Base-by-base conservation (phyloP, 1,284 basidiomycete species). In the Melampsora abietis-canadensis region DNA sequence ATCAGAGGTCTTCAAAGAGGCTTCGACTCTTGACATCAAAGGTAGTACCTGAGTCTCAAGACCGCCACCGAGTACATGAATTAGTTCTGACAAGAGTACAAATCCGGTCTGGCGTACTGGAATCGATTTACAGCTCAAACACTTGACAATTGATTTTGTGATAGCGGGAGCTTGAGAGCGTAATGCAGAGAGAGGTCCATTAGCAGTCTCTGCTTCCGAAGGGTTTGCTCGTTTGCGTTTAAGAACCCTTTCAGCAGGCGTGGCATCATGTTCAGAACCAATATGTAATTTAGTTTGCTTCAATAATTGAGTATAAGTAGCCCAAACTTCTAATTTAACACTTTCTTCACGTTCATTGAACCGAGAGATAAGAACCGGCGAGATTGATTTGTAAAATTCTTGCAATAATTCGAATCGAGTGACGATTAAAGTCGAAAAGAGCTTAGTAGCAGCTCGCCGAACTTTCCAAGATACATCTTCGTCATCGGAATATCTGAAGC, bases 391-490 rank as follows among this genome's bases (percentile, higher is more conserved):
- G 84, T 92, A 95, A 66, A 96, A 86, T 1, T 88, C 85, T 4
- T 85, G 83, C 4, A 97, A 85, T 2, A 94, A 85, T 80, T 96
- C 95, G 0, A 92, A 90, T 14, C 93, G 90, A 4, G 94, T 95
- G 17, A 87, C 87, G 77, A 98, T 89, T 64, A 96, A 85, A 1
- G 91, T 90, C 15, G 88, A 85, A 15, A 98, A 85, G 1, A 98
- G 85, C 81, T 97, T 97, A 30, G 93, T 93, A 4, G 96, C 90
- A 4, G 92, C 90, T 68, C 95, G 88, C 76, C 96, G 89, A 76
- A 97, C 93, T 83, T 97, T 98, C 87, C 97, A 98, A 0, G 94
- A 97, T n/a, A 92, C 90, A 81, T 98, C 96, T 81, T 98, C 96
- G 78, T 98, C 95, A 79, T 99, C 95, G 7, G 92, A 93, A 81